Base-by-base conservation (phyloP, 257 asterid species). In the Leonotis leonurus region DNA sequence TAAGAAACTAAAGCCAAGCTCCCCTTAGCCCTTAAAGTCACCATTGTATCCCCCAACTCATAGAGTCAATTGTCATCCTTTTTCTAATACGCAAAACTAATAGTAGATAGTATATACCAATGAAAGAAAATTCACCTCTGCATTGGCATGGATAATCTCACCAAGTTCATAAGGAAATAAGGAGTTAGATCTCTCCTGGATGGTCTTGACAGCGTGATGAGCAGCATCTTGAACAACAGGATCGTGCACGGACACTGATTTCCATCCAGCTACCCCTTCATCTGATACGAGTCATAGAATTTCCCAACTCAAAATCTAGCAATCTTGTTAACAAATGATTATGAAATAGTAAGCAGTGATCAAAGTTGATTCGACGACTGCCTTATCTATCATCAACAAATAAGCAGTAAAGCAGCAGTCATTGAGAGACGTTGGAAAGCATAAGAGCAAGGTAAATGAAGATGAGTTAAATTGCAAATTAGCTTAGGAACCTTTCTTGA, bases 191-290 rank as follows among this genome's bases (percentile, higher is more conserved):
- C 94, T 78, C 83, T 82, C 74, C 79, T 88, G 98, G 59, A 90
- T 87, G 8, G 82, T 77, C 71, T 70, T 77, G 18, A 90, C 71
- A 53, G 94, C 98, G 68, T 88, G 96, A 43, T 82, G 44, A 36
- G 98, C 98, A 26, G 96, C 98, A 73, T 88, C 98, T 65, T 79
- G 80, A 49, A 90, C 86, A 57, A 80, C 73, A 16, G 96, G 95
- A 75, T 90, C 98, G 36, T 83, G 79, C 51, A 77, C 95, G 5
- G 94, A 83, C 46, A 90, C 94, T 55, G 96, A 79, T 46, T 18
- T 74, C 94, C 86, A 81, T 24, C 94, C 98, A 8, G 74, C 30
- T 27, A 65, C 78, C 50, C 41, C 71, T 25, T 65, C 84, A 45
- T 70, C 95, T 86, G 75, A 29, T 29, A 29, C 33, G 6, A 3